A percentile compares a stretch with the other conserved stretches of the same genome.
Conservation (phyloP, 2,329 filamentous ascomycete genomes). For the Xylariaceae sp. region DNA sequence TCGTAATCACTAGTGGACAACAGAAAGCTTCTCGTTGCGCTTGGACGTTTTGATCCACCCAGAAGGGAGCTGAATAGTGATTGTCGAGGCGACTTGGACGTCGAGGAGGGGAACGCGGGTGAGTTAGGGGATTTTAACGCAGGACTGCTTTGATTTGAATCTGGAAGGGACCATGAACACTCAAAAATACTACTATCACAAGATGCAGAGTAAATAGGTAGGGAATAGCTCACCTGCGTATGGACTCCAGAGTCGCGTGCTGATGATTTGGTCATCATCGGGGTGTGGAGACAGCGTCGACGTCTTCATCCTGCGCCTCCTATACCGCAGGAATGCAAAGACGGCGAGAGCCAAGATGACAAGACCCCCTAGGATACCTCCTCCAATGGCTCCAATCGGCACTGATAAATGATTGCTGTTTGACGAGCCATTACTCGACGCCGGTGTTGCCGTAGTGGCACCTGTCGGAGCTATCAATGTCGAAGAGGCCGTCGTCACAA, state of each 20-base stretch:
- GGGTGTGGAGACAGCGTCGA: background rate
- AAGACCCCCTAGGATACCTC: conserved; percentile 13
- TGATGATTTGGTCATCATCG: background rate
- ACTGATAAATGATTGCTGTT: background rate
- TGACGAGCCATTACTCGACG: background rate
- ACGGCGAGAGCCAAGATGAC: conserved; percentile 7
- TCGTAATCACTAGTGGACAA: too few species aligned
- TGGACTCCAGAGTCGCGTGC: conserved; percentile 14
- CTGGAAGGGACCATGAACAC: too few species aligned
- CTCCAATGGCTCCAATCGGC: conserved; percentile 12
- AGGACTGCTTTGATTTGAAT: conserved; percentile 6
- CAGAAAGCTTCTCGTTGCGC: conserved; percentile 1
- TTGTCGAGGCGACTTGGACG: background rate
- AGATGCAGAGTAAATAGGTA: background rate
- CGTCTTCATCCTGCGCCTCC: conserved; percentile 7
- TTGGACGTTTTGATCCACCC: conserved; percentile 4
- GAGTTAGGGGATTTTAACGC: background rate
- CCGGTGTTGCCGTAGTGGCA: background rate
- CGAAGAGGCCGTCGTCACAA: conserved; percentile 10
- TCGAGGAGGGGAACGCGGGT: conserved; percentile 1
- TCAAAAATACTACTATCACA: background rate
- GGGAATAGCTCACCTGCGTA: conserved; percentile 11
- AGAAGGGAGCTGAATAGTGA: conserved; percentile 11
- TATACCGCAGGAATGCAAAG: conserved; percentile 10
- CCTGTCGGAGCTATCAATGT: conserved; percentile 1